Base-by-base conservation (phyloP, 2,329 filamentous ascomycete species). In the Ciborinia camelliae region DNA sequence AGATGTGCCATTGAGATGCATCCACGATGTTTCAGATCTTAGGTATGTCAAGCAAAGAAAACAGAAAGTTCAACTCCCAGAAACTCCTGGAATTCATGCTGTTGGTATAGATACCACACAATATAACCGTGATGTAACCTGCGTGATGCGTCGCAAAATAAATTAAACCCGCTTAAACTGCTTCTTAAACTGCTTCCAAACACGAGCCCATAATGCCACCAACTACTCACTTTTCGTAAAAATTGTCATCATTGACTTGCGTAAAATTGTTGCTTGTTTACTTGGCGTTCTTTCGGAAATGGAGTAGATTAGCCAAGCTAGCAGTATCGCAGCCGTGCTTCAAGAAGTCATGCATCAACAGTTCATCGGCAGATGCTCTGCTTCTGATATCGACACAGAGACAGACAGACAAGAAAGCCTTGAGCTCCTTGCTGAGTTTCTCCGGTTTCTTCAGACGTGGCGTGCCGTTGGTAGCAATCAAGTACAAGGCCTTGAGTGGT, bases 361-460 rank as follows among this genome's bases (percentile, higher is more conserved):
- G 82, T 79, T 99, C 95, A 67, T 91, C 86, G 0, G 95, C 92
- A 32, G 92, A 97, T 15, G 95, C 95, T 75, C 95, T 87, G 76
- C 90, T 94, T 82, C 94, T 93, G 73, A 99, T 93, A 73, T 98
- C 94, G 54, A 99, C 95, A 73, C 95, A 98, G 54, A 99, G 83
- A 78, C 95, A 99, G 68, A 97, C 93, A 32, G 91, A 95, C 74
- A 99, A 79, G 86, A 99, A 99, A 28, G 91, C 91, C 82, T 98
- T 98, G 71, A 99, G 86, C 79, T 98, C 95, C 82, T 97, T 97
- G 80, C 91, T 96, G 67, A 98, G 85, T 81, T 96, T 97, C 80
- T 99, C 94, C 0, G 95, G 94, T 80, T 97, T 97, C 90, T 99
- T 99, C 69, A 99, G 85, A 65, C 92, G 88, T 28, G 95, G 95